These are phyloP conservation scores for Ceratopteris richardii DNA, from an alignment of 75 land plant genomes.

Conservation along the genomic window DNA sequence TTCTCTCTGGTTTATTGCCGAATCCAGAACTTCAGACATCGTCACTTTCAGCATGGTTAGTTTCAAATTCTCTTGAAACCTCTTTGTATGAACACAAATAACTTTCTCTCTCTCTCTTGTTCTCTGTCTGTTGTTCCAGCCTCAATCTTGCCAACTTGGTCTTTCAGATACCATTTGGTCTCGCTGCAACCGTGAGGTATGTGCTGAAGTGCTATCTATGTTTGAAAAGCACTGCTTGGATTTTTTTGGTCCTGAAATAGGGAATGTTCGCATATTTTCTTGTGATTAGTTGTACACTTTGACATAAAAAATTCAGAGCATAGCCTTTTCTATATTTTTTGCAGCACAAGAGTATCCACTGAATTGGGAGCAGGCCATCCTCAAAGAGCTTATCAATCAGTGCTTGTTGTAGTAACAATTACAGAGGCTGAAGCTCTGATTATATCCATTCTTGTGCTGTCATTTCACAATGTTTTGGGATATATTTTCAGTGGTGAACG, in stretches of 20 bases:
- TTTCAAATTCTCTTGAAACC: no score
- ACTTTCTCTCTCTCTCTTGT: no score
- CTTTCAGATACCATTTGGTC: conserved; percentile 14
- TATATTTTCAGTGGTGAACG: conserved; percentile 18
- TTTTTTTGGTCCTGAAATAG: no score
- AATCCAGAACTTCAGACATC: conserved; percentile 69
- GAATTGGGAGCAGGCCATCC: conserved; percentile 36
- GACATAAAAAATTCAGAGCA: no score
- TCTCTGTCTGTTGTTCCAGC: conserved; percentile 11
- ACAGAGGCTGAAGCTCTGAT: conserved; percentile 11
- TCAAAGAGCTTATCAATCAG: no score
- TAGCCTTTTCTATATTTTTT: no score
- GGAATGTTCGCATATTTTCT: no score
- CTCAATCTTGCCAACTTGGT: conserved; percentile 10
- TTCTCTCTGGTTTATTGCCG: conserved; percentile 58
- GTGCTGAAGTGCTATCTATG: no score
- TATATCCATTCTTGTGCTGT: conserved; percentile 11
- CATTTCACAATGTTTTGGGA: conserved; percentile 20
- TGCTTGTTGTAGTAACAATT: conserved; percentile 11
- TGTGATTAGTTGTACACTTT: no score
- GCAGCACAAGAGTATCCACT: conserved; percentile 33
- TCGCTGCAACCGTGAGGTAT: conserved; percentile 21
- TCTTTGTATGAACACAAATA: no score
- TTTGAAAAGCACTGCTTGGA: no score
- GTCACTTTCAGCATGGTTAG: conserved; percentile 52